Evolutionary conservation across 192 early-diverging fungal genomes (phyloP), one percentile per base, ranked within the genome.

Genomic region (Linnemannia zychae): DNA sequence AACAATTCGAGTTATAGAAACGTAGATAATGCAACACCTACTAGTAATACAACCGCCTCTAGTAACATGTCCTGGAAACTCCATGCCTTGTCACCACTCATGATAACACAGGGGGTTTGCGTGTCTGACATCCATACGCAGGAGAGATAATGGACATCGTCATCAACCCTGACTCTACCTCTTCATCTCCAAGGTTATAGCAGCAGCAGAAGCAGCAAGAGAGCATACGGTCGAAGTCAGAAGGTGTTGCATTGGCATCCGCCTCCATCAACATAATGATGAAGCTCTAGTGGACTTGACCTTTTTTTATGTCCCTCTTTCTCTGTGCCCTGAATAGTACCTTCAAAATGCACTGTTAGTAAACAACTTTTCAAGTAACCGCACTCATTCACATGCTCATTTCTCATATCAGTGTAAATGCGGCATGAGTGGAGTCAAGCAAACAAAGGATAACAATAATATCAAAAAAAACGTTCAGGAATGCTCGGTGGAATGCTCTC

Each of bases 271-370:
- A 44, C 40, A 20, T n/a, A 20, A 40, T 68, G 38, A 17, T 28
- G 34, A 68, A 40, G 12, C 67, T 20, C 36, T 68, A 22, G 67
- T 20, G 11, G 34, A 40, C 34, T 40, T 17, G 38, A 7, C 67
- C n/a, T 40, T 9, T 40, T 68, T 31, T 17, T 1, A 15, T 38
- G 6, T 22, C 33, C 38, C 12, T 20, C 22, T 1, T 33, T 18
- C 36, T 36, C 6, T 18, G 66, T 0, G 20, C 7, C 36, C 9
- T 24, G 37, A 38, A 1, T 49, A 82, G 82, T 84, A 84, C 53
- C 49, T 78, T 36, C 82, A 84, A 79, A 84, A 78, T 31, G 82
- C 82, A 60, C 78, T 77, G 82, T 84, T 79, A 74, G 81, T 46
- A 28, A 34, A 44, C n/a, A n/a, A n/a, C n/a, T n/a, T n/a, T n/a